Base-by-base conservation (phyloP, 2,329 filamentous ascomycete species). In the Ascochyta lentis region DNA sequence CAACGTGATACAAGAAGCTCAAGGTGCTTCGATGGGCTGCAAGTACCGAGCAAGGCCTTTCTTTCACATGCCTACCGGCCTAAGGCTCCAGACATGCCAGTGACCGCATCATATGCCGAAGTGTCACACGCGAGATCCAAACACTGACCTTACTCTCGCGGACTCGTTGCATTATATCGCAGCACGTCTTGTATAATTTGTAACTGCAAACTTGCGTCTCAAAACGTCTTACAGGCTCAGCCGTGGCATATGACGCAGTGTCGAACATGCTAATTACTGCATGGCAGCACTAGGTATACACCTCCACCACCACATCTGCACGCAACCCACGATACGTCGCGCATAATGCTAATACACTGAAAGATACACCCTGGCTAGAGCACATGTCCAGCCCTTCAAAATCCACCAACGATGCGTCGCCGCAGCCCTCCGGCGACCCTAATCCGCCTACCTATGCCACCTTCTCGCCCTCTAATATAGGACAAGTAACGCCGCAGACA, bases 391-490 rank as follows among this genome's bases (percentile, higher is more conserved):
- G 70, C 53, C 65, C 71, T 56, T 68, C 75, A 10, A 69, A 67
- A 63, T 58, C 71, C 70, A 59, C 63, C 45, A 68, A 75, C 63
- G 73, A 77, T 71, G 70, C 66, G 60, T 71, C 74, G 64, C 64
- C 73, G 64, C 66, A 68, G 58, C 67, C 72, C 29, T 61, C 66
- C 53, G 74, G 71, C 64, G 77, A 82, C 76, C 78, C 77, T 58
- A 75, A 75, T 50, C 83, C 85, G 52, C 89, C 92, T 42, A 98
- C 94, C 41, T 87, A 90, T 72, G 95, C 95, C 61, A 85, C 91
- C 69, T 99, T 99, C 80, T 95, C 94, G 5, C 93, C 95, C 29
- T 85, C 89, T 22, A 91, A 89, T 22, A 84, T 93, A 64, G 89
- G 87, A 40, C 85, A 89, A 53, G 84, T 85, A 34, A 84, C 87